Evolutionary conservation across 169 alveolate species (phyloP).

Genomic region (Theileria parva): DNA sequence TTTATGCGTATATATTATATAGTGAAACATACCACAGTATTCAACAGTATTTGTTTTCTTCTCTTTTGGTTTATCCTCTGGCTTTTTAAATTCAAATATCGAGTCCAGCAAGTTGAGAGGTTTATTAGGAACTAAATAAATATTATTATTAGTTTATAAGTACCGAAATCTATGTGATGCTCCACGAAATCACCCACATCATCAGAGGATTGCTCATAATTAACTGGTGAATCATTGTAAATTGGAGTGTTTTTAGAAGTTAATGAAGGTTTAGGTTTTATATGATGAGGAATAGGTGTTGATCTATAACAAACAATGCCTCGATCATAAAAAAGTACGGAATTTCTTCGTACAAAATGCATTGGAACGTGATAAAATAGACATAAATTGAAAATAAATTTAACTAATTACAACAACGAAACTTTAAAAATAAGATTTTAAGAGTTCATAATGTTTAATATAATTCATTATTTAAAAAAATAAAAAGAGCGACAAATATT

Average conservation of each 20-base stretch:
- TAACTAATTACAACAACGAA: background rate
- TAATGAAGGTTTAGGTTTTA: background rate
- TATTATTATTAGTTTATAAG: background rate
- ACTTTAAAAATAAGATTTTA: background rate
- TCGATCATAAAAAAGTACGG: slow-evolving; percentile 10
- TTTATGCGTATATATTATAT: background rate
- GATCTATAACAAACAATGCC: slow-evolving; percentile 51
- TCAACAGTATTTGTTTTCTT: background rate
- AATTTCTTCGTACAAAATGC: slow-evolving; percentile 43
- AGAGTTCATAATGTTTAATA: background rate
- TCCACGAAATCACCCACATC: background rate
- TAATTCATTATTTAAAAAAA: background rate
- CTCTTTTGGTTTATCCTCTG: background rate
- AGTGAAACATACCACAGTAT: background rate
- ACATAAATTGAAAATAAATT: background rate
- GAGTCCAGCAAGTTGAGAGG: background rate
- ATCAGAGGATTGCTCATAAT: background rate
- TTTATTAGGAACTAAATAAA: slow-evolving; percentile 3
- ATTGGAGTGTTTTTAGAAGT: background rate
- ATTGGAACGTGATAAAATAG: background rate
- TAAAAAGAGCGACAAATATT: background rate
- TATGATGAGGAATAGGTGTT: slow-evolving; percentile 1
- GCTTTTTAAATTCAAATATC: background rate
- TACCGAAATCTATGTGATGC: background rate
- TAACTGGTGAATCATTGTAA: background rate